These are phyloP conservation scores for Cynara cardunculus DNA, from an alignment of 129 eudicot genomes.

Conservation along the genomic window DNA sequence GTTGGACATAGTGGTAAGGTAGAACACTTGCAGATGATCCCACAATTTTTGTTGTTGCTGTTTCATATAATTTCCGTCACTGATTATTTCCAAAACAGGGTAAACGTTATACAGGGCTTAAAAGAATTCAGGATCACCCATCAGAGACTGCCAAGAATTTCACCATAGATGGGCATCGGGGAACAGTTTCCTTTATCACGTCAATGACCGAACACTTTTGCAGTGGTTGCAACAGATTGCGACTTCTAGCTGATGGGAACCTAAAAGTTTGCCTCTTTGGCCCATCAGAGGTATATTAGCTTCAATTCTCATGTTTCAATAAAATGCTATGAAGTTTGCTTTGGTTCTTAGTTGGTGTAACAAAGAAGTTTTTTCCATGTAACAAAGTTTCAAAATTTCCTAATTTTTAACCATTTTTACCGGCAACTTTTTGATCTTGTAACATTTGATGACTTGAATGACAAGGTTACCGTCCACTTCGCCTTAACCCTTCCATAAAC, in stretches of 20 bases:
- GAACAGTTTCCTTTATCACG: slow-evolving; percentile 91
- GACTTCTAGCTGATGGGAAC: slow-evolving; percentile 97
- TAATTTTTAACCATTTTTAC: background rate
- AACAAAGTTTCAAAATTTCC: background rate
- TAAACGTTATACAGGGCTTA: slow-evolving; percentile 47
- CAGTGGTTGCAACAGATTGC: slow-evolving; percentile 87
- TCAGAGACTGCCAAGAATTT: slow-evolving; percentile 96
- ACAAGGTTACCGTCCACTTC: background rate
- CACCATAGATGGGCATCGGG: slow-evolving; percentile 79
- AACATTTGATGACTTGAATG: background rate
- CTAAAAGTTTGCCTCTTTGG: slow-evolving; percentile 97
- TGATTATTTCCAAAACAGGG: slow-evolving; percentile 51
- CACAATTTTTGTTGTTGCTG: background rate
- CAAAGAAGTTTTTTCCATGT: background rate
- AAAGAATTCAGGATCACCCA: slow-evolving; percentile 75
- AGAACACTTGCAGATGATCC: slow-evolving; percentile 38
- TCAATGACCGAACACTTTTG: slow-evolving; percentile 98
- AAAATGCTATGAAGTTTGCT: background rate
- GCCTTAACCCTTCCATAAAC: background rate
- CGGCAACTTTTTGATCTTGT: background rate
- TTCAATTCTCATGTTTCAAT: background rate
- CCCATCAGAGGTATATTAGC: slow-evolving; percentile 73
- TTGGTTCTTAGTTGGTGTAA: background rate
- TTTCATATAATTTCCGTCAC: slow-evolving; percentile 10
- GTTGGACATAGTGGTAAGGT: slow-evolving; percentile 97